Percentiles rank a stretch among this genome's conserved stretches.
Conservation (phyloP, 345 rosid genomes). For the Ceriops decandra region DNA sequence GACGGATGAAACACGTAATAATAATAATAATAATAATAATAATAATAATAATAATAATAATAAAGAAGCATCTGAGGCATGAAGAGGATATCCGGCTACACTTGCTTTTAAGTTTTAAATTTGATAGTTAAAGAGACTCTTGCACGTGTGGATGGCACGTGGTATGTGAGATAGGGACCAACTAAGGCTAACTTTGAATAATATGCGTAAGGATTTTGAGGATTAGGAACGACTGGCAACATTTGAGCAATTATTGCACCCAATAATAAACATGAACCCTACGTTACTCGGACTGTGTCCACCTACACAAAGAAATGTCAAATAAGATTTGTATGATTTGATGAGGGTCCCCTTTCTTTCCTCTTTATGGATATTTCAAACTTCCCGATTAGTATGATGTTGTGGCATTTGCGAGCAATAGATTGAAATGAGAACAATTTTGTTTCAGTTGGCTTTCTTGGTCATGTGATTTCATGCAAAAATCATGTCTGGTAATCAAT, state of each 20-base stretch:
- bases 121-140: background rate
- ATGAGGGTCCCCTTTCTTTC: no score
- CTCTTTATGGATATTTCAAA: no score
- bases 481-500: no score
- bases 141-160: slow-evolving; percentile 41
- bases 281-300: background rate
- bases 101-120: slow-evolving; percentile 13
- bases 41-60: no score
- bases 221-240: slow-evolving; percentile 35
- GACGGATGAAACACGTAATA: slow-evolving; percentile 2
- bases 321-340: no score
- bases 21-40: background rate
- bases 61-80: background rate
- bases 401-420: no score
- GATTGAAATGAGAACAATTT: no score
- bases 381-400: no score
- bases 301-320: background rate
- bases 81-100: slow-evolving; percentile 9
- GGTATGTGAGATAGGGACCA: slow-evolving; percentile 28
- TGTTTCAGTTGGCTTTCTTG: no score
- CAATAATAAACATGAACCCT: slow-evolving; percentile 29
- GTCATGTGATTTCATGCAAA: no score
- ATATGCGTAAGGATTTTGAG: slow-evolving; percentile 27
- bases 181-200: slow-evolving; percentile 17
- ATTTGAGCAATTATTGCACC: slow-evolving; percentile 31